phyloP scores from a whole-genome alignment of 805 yeast genomes.

The Metschnikowia bowlesiae region DNA sequence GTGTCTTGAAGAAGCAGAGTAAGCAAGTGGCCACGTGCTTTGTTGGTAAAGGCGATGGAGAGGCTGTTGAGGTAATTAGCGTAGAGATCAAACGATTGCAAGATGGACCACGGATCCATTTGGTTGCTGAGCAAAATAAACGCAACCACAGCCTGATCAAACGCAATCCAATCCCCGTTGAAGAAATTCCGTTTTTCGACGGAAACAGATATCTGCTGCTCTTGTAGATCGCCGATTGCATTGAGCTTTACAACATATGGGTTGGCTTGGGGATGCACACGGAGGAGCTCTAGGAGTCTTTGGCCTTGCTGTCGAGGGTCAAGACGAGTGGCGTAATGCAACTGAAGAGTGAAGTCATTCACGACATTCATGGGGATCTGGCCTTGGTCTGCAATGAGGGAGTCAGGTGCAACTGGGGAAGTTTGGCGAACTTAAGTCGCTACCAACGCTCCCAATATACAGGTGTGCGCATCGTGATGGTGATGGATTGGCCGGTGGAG shows the following conservation, averaged over 20 bases:
- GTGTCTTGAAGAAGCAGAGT: conserved; percentile 33
- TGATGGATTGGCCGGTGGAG: neutral
- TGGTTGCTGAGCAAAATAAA: conserved; percentile 48
- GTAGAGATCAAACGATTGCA: conserved; percentile 53
- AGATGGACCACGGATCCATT: conserved; percentile 48
- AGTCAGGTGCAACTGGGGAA: neutral
- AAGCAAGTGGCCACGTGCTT: conserved; percentile 35
- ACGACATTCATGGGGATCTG: conserved; percentile 16
- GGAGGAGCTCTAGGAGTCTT: conserved; percentile 20
- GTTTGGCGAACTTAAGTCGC: neutral
- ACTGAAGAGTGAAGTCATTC: conserved; percentile 24
- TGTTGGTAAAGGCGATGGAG: conserved; percentile 47
- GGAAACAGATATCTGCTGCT: conserved; percentile 14
- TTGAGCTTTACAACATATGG: conserved; percentile 25
- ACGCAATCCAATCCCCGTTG: conserved; percentile 42
- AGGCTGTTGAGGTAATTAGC: conserved; percentile 45
- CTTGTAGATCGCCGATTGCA: conserved; percentile 14
- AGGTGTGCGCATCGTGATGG: conserved; percentile 3
- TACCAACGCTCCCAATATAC: neutral
- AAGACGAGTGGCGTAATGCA: conserved; percentile 25
- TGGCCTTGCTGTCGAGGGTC: conserved; percentile 20
- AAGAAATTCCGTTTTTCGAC: conserved; percentile 23
- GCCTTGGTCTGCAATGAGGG: neutral
- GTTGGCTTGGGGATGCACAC: conserved; percentile 24
- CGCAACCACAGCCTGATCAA: conserved; percentile 40